phyloP scores from a whole-genome alignment of 331 rosid genomes.

The Malus hybrid region DNA sequence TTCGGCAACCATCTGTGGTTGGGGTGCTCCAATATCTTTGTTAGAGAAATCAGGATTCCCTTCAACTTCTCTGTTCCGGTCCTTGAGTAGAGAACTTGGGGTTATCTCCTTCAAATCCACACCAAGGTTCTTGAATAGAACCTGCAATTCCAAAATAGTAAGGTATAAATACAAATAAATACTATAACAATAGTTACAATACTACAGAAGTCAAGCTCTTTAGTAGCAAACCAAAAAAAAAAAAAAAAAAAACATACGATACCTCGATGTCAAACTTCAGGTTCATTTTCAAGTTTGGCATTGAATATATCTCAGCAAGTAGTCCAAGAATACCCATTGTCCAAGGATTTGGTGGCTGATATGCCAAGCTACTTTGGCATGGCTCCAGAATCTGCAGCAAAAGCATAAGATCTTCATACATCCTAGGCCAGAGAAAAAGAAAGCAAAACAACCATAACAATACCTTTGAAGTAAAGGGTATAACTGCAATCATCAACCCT shows the following conservation, averaged over 20 bases:
- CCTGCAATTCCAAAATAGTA: conserved; percentile 41
- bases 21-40: conserved; percentile 85
- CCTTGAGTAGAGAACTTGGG: conserved; percentile 88
- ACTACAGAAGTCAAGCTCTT: not conserved
- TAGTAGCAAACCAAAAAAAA: not conserved
- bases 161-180: not conserved
- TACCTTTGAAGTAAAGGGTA: conserved; percentile 99
- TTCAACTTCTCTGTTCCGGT: conserved; percentile 85
- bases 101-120: conserved; percentile 96
- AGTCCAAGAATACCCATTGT: conserved; percentile 99
- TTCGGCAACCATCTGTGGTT: conserved; percentile 66
- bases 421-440: conserved; percentile 2
- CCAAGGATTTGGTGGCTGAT: conserved; percentile 99
- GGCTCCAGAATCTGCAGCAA: conserved; percentile 78
- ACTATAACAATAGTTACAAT: not conserved
- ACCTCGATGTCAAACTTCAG: conserved; percentile 99
- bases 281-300: conserved; percentile 99
- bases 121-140: conserved; percentile 71
- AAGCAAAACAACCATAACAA: not conserved
- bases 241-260: not conserved
- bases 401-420: conserved; percentile 3
- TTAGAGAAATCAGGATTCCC: conserved; percentile 99
- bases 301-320: conserved; percentile 93
- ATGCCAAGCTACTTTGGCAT: conserved; percentile 87
- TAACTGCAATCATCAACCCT: conserved; percentile 98